Evolutionary conservation across 176 grass and related monocot genomes (phyloP).

Genomic region (Oryza rufipogon): DNA sequence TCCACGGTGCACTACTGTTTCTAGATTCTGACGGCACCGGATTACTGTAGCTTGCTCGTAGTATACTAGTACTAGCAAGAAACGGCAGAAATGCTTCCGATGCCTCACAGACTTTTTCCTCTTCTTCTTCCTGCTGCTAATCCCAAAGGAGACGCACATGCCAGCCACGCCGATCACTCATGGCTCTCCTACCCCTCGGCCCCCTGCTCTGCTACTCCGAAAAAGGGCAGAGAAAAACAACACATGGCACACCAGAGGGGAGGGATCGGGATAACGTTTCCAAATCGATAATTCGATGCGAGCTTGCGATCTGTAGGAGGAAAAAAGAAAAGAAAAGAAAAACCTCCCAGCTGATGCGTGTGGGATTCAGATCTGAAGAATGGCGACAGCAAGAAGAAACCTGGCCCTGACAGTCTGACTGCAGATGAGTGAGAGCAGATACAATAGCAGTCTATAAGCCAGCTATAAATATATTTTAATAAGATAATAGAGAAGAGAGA

Average conservation of each 20-base stretch:
- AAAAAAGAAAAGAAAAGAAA: background rate
- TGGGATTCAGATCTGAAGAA: slow-evolving; percentile 16
- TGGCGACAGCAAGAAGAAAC: background rate
- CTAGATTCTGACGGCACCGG: slow-evolving; percentile 34
- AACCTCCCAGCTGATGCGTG: background rate
- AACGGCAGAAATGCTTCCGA: background rate
- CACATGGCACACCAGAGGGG: background rate
- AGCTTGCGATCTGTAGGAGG: background rate
- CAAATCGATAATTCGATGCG: slow-evolving; percentile 12
- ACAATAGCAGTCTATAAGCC: too few relatives aligned
- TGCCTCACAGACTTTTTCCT: background rate
- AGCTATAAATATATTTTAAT: too few relatives aligned
- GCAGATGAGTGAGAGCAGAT: background rate
- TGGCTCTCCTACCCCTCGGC: background rate
- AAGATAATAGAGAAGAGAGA: too few relatives aligned
- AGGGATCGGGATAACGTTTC: slow-evolving; percentile 32
- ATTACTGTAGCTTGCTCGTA: background rate
- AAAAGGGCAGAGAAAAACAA: background rate
- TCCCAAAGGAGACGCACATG: slow-evolving; percentile 32
- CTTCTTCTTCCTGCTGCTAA: background rate
- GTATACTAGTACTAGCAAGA: background rate
- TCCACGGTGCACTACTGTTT: slow-evolving; percentile 24
- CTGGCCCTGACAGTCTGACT: background rate
- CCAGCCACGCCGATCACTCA: slow-evolving; percentile 45
- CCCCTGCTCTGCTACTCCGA: background rate